phyloP scores from a whole-genome alignment of 108 stramenopile species.

The Cyclotella kingstonii region DNA sequence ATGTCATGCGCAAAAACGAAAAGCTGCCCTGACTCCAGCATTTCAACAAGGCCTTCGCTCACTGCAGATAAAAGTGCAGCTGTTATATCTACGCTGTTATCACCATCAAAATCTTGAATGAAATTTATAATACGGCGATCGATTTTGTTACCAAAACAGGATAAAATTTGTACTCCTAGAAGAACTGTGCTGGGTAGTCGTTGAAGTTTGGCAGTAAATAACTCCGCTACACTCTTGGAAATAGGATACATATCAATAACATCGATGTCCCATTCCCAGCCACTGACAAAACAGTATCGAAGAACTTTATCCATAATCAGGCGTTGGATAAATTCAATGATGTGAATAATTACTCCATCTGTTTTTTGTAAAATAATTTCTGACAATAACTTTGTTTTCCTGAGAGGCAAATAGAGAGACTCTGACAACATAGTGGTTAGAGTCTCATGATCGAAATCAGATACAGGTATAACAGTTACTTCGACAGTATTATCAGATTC shows the following conservation, averaged over 20 bases:
- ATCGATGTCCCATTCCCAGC: constrained; percentile 15
- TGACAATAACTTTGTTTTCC: constrained; percentile 5
- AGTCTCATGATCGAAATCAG: background rate
- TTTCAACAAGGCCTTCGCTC: constrained; percentile 8
- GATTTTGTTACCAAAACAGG: constrained; percentile 11
- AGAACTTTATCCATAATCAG: constrained; percentile 5
- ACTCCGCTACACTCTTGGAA: constrained; percentile 6
- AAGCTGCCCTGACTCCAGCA: too few relatives aligned
- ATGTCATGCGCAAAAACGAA: too few relatives aligned
- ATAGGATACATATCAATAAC: constrained; percentile 3
- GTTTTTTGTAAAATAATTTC: constrained; percentile 15
- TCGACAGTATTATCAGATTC: constrained; percentile 3
- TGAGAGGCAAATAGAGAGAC: constrained; percentile 7
- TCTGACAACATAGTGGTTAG: constrained; percentile 15
- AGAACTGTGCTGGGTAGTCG: constrained; percentile 4
- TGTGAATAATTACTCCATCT: constrained; percentile 7
- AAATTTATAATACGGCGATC: constrained; percentile 7
- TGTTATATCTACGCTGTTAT: constrained; percentile 8
- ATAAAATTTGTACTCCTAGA: constrained; percentile 6
- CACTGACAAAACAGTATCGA: constrained; percentile 2
- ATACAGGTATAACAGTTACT: constrained; percentile 10
- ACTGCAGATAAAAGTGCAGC: background rate
- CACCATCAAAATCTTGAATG: constrained; percentile 6
- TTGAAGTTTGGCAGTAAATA: constrained; percentile 10
- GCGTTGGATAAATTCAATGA: constrained; percentile 6